Evolutionary conservation across 306 rosid species (phyloP).

Genomic region (Psophocarpus tetragonolobus): DNA sequence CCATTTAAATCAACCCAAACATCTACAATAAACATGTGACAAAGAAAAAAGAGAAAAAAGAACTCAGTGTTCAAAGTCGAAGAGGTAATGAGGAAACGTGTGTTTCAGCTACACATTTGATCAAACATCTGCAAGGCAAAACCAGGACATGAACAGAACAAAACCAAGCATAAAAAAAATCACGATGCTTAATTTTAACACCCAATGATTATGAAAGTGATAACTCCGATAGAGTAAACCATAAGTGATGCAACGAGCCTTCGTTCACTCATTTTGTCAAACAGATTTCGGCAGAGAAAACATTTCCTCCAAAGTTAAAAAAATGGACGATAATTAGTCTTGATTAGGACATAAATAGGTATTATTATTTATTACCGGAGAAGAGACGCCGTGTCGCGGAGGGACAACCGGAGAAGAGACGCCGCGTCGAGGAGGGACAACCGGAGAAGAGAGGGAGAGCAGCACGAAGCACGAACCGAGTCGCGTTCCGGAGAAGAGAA

Average conservation of each 20-base stretch:
- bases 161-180: neutral
- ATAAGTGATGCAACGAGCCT: neutral
- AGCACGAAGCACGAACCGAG: too few species aligned
- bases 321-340: too few species aligned
- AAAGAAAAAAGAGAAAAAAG: neutral
- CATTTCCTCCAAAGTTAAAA: too few species aligned
- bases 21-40: neutral
- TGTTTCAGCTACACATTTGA: constrained; percentile 41
- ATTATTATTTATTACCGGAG: too few species aligned
- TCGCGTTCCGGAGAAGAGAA: too few species aligned
- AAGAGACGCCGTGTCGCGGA: too few species aligned
- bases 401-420: too few species aligned
- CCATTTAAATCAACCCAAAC: constrained; percentile 54
- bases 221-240: neutral
- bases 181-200: neutral
- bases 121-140: constrained; percentile 44
- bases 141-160: constrained; percentile 2
- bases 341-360: too few species aligned
- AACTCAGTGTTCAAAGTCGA: too few species aligned
- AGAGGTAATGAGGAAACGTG: neutral
- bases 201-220: neutral
- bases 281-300: neutral
- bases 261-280: neutral
- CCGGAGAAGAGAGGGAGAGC: too few species aligned
- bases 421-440: too few species aligned